Conservation (phyloP, 2,329 filamentous ascomycete species). For the Tolypocladium ovalisporum region DNA sequence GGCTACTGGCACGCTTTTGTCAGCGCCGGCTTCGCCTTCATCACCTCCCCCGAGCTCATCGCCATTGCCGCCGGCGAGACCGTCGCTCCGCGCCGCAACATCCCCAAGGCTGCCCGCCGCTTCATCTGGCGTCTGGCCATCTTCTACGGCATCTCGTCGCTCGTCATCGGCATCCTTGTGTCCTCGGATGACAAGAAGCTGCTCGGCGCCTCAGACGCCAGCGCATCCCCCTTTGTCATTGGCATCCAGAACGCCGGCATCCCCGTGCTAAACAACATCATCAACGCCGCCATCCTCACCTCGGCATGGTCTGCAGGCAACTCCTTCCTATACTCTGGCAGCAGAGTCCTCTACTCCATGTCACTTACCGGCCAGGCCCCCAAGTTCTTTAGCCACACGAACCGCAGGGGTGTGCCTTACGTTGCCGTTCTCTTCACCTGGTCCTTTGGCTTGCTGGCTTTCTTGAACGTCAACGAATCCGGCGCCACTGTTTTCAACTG, state of each 20-base stretch:
- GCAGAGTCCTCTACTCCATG: constrained; percentile 59
- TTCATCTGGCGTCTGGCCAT: constrained; percentile 52
- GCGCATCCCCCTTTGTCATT: constrained; percentile 52
- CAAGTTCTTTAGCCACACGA: constrained; percentile 46
- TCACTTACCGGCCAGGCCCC: constrained; percentile 58
- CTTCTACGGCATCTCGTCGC: constrained; percentile 52
- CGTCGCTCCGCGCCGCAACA: constrained; percentile 51
- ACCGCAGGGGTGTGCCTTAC: constrained; percentile 49
- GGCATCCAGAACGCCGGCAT: constrained; percentile 59
- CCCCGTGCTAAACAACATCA: constrained; percentile 49
- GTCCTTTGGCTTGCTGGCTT: constrained; percentile 54
- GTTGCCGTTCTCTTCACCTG: constrained; percentile 41
- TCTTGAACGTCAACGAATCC: constrained; percentile 54
- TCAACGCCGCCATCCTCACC: constrained; percentile 58
- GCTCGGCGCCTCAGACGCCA: constrained; percentile 43
- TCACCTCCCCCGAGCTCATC: constrained; percentile 51
- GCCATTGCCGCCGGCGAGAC: constrained; percentile 56
- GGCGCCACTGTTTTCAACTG: constrained; percentile 57
- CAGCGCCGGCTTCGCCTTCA: constrained; percentile 50
- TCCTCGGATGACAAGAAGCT: constrained; percentile 55
- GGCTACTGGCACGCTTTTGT: constrained; percentile 47
- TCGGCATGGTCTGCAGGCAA: constrained; percentile 54
- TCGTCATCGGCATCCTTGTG: constrained; percentile 50
- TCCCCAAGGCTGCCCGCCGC: constrained; percentile 52
- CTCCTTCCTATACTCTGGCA: constrained; percentile 55